Evolutionary conservation across 192 early-diverging fungal species (phyloP), one percentile per base, ranked within the genome.

Genomic region (Entophlyctis helioformis): DNA sequence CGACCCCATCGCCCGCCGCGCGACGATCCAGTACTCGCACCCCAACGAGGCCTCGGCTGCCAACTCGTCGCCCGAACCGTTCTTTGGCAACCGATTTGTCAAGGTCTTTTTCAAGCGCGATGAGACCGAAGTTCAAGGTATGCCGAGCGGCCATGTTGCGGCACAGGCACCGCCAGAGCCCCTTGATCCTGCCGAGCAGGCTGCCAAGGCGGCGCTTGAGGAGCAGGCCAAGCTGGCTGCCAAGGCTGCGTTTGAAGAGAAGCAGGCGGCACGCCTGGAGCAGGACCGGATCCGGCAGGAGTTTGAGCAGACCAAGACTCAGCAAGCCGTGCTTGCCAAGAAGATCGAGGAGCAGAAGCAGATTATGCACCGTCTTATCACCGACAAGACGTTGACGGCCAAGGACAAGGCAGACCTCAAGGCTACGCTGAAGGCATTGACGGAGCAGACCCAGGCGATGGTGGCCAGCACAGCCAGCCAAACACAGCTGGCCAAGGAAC

Each of bases 21-120:
- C 85, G 3, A 53, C 76, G 23, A 51, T 89, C 23, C 78, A 84
- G 41, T 89, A 77, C 43, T 57, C 64, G 42, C 57, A 50, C 2
- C 57, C 56, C 15, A 53, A 59, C 3, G 86, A 89, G 50, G 87
- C 86, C 1, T 57, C 60, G 20, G 74, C 70, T 7, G 84, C 84
- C 10, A 78, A 86, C 42, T 66, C 64, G 32, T 81, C 74, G 18
- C 86, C 87, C 2, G 81, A 84, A 13, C 69, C 78, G 9, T 82
- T 89, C 28, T 89, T 89, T 63, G 82, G 69, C 16, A 89, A 89
- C 55, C 74, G 87, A 19, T 89, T 89, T 50, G 86, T 89, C 37
- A 85, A 84, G 46, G 76, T 89, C n/a, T 89, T 74, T 56, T 89
- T 10, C 20, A 8, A 2, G 21, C 37, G 37, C 37, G 37, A 39